Percentiles rank a stretch among this genome's conserved stretches.
Conservation (phyloP, 2,329 filamentous ascomycete species). For the Sporothrix globosa region DNA sequence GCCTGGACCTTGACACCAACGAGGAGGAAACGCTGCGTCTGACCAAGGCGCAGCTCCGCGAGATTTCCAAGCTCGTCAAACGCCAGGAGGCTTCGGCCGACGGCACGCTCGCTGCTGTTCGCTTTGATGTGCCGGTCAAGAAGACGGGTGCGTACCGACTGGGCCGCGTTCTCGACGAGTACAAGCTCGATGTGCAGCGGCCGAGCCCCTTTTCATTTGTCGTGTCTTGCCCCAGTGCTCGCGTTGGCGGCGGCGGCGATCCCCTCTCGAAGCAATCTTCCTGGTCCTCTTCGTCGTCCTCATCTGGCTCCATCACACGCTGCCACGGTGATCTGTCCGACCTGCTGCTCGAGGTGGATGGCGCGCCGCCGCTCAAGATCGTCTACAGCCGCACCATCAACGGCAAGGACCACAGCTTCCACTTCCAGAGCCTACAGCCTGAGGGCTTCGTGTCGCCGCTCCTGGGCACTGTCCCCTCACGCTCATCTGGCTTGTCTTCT, state of each 20-base stretch:
- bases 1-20: slow-evolving; percentile 77
- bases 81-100: slow-evolving; percentile 63
- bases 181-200: slow-evolving; percentile 88
- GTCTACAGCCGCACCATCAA: slow-evolving; percentile 91
- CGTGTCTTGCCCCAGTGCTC: slow-evolving; percentile 80
- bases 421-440: slow-evolving; percentile 91
- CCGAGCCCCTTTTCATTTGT: slow-evolving; percentile 77
- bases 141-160: slow-evolving; percentile 88
- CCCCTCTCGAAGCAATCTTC: slow-evolving; percentile 47
- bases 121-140: slow-evolving; percentile 74
- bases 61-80: slow-evolving; percentile 69
- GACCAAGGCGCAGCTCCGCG: slow-evolving; percentile 71
- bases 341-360: slow-evolving; percentile 78
- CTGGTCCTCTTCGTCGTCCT: slow-evolving; percentile 48
- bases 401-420: slow-evolving; percentile 77
- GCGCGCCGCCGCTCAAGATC: slow-evolving; percentile 88
- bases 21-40: slow-evolving; percentile 80
- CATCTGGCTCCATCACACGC: slow-evolving; percentile 52
- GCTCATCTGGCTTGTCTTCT: slow-evolving; percentile 51
- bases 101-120: slow-evolving; percentile 59
- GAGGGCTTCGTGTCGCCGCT: slow-evolving; percentile 82
- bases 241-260: slow-evolving; percentile 49
- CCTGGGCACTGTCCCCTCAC: slow-evolving; percentile 51
- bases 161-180: slow-evolving; percentile 84
- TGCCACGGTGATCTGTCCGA: slow-evolving; percentile 89